Base-by-base conservation (phyloP, 202 grass and related monocot genomes). In the Brachypodium distachyon region DNA sequence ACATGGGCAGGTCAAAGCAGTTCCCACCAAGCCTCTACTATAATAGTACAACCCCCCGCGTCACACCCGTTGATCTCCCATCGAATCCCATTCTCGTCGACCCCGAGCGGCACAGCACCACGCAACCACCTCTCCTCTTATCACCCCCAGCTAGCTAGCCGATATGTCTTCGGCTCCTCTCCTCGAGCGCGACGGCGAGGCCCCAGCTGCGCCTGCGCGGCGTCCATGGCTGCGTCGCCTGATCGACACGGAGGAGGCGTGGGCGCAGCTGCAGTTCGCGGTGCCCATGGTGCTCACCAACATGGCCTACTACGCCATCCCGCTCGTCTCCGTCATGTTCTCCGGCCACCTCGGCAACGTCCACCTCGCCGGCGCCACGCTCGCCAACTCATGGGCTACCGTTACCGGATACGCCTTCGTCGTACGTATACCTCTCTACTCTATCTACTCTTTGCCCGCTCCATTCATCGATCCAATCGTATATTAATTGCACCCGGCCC, bases 311-410 rank as follows among this genome's bases (percentile, higher is more conserved):
- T 97, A 91, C 74, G 86, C 28, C 59, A 69, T 93, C 88, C 83
- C 90, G 19, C 88, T 97, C 44, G 70, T 97, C 26, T 93, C 94
- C 17, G 90, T 93, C 33, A 97, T 97, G 94, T 97, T 97, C 83
- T 92, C 94, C 55, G 90, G 94, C 10, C 90, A 97, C 54, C 88
- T 97, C 83, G 90, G 94, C 62, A 81, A 93, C 74, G 27, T 87
- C 33, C 85, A 89, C 42, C 90, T 97, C 70, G 94, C 94, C 76
- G 94, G 94, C 38, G 88, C 90, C 25, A 97, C 94, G 6, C 90
- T 97, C 52, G 94, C 86, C 76, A 97, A 97, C 84, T 93, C 94
- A 22, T 97, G 94, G 94, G 86, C 83, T 71, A 91, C 83, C 75
- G 90, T 97, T 86, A 91, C 90, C 71, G 94, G 94, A 52, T 36